These are phyloP conservation scores for Aquilaria sinensis DNA, from an alignment of 345 rosid genomes.

Conservation along the genomic window DNA sequence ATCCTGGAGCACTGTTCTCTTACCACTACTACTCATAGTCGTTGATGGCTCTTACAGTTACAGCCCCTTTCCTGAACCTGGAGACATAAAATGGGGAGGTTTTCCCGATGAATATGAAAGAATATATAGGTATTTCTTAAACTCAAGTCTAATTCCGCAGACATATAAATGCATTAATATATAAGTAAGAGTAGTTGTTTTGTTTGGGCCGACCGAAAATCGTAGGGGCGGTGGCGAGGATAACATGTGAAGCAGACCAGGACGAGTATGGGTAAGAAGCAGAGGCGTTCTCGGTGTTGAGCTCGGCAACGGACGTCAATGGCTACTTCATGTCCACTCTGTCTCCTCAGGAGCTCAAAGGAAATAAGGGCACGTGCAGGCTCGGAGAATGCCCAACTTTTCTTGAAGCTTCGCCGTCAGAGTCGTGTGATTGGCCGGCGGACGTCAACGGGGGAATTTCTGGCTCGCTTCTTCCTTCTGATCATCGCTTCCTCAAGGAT, in stretches of 20 bases:
- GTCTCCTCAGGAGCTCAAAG: conserved; percentile 40
- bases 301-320: conserved; percentile 43
- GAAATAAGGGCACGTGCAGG: conserved; percentile 12
- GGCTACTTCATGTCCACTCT: conserved; percentile 55
- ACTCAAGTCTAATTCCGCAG: not conserved
- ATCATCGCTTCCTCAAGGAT: conserved; percentile 17
- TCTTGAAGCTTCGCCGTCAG: conserved; percentile 43
- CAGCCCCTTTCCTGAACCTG: too few relatives aligned
- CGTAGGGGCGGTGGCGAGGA: conserved; percentile 59
- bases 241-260: conserved; percentile 38
- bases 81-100: too few relatives aligned
- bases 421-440: conserved; percentile 39
- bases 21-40: too few relatives aligned
- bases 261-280: conserved; percentile 52
- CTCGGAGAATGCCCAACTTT: conserved; percentile 52
- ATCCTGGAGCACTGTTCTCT: too few relatives aligned
- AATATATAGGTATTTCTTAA: not conserved
- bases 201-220: too few relatives aligned
- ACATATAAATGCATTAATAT: not conserved
- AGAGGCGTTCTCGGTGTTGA: conserved; percentile 44
- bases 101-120: too few relatives aligned
- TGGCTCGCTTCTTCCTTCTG: conserved; percentile 42
- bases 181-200: too few relatives aligned
- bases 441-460: conserved; percentile 48
- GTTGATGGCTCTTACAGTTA: too few relatives aligned